These are phyloP conservation scores for Coix lacrymajobi DNA, from an alignment of 176 grass and related monocot genomes.

Conservation along the genomic window DNA sequence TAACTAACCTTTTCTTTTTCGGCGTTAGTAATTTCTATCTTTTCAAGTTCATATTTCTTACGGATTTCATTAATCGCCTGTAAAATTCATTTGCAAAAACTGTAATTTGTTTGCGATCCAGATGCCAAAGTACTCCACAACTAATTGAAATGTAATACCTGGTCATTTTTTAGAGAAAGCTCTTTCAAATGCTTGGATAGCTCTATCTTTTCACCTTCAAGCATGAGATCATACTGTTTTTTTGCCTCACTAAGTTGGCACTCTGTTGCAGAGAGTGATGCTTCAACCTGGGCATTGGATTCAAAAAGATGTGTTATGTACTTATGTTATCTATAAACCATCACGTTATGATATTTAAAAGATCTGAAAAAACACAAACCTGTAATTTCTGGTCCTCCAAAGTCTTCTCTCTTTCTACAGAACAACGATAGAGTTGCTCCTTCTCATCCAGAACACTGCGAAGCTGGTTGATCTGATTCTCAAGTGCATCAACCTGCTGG, in stretches of 20 bases:
- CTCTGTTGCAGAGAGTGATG: conserved; percentile 58
- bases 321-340: conserved; percentile 26
- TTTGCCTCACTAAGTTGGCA: conserved; percentile 71
- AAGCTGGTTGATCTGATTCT: conserved; percentile 65
- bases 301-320: conserved; percentile 8
- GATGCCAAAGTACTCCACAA: neutral
- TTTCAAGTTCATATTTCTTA: conserved; percentile 90
- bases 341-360: neutral
- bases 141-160: conserved; percentile 50
- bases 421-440: conserved; percentile 61
- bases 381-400: conserved; percentile 76
- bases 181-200: conserved; percentile 93
- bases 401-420: conserved; percentile 59
- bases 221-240: conserved; percentile 82
- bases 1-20: conserved; percentile 74
- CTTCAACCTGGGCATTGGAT: conserved; percentile 53
- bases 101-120: conserved; percentile 9
- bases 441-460: conserved; percentile 61
- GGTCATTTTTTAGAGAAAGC: conserved; percentile 85
- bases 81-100: conserved; percentile 34
- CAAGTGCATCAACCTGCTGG: conserved; percentile 55
- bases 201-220: conserved; percentile 90
- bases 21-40: conserved; percentile 69
- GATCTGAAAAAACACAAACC: conserved; percentile 44
- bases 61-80: conserved; percentile 89